Conservation (phyloP, 2,329 filamentous ascomycete genomes). For the Ceratocystis cacaofunesta region DNA sequence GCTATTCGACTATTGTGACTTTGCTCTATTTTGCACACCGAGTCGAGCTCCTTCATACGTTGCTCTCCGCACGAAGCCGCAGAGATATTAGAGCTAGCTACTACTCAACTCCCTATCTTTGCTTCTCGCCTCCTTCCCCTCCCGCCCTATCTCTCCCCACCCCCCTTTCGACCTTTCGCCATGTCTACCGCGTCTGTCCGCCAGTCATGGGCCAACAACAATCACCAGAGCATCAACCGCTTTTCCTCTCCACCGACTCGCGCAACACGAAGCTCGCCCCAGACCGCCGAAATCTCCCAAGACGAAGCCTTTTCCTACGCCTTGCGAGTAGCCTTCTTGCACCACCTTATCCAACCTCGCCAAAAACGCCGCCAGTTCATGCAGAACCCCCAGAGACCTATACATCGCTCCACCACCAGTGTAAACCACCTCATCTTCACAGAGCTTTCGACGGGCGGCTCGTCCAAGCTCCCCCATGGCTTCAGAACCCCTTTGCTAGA, state of each 20-base stretch:
- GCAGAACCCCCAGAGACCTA: conserved; percentile 36
- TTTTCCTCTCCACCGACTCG: conserved; percentile 18
- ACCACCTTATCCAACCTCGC: conserved; percentile 84
- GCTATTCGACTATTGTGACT: background rate
- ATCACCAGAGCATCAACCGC: conserved; percentile 18
- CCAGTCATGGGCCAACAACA: conserved; percentile 13
- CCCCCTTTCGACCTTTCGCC: background rate
- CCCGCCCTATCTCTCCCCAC: background rate
- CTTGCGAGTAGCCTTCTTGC: conserved; percentile 76
- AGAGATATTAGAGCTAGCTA: background rate
- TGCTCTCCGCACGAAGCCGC: no score
- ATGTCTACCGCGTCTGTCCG: conserved; percentile 17
- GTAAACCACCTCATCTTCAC: conserved; percentile 31
- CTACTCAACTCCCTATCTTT: background rate
- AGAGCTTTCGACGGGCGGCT: conserved; percentile 18
- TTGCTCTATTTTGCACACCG: background rate
- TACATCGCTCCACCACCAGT: conserved; percentile 49
- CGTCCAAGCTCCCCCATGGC: conserved; percentile 42
- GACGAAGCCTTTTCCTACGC: conserved; percentile 88
- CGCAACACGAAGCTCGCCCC: conserved; percentile 15
- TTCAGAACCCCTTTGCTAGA: conserved; percentile 45
- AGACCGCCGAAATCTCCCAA: conserved; percentile 36
- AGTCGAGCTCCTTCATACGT: background rate
- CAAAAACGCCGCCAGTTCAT: conserved; percentile 82
- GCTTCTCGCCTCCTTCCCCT: background rate